phyloP scores from a whole-genome alignment of 495 filamentous ascomycete genomes.

The Neurospora sp. region DNA sequence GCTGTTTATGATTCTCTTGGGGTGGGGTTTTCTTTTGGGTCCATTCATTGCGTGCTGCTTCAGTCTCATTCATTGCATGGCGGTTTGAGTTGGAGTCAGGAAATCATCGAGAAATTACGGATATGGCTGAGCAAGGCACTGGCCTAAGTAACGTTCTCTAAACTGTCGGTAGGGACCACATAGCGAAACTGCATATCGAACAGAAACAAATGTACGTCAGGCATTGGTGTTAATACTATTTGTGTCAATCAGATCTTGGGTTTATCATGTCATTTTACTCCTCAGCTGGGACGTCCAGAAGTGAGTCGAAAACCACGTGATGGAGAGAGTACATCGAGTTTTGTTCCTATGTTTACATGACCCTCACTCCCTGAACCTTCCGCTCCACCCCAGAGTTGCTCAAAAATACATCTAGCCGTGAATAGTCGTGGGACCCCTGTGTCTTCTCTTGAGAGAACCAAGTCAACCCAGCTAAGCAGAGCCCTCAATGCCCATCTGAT shows the following conservation, averaged over 20 bases:
- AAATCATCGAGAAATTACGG: background rate
- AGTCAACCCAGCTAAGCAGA: background rate
- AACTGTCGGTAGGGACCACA: background rate
- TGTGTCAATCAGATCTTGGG: background rate
- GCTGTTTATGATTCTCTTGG: background rate
- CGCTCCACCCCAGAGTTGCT: background rate
- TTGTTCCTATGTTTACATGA: background rate
- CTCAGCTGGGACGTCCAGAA: background rate
- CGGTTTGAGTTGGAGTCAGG: background rate
- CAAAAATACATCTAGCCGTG: background rate
- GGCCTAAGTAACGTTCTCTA: background rate
- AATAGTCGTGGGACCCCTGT: background rate
- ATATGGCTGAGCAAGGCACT: background rate
- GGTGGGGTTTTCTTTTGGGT: background rate
- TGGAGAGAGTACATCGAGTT: background rate
- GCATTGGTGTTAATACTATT: background rate
- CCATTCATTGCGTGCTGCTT: background rate
- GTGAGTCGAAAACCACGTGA: background rate
- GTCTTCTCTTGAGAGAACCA: background rate
- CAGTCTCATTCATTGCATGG: background rate
- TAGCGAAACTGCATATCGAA: background rate
- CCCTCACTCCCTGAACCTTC: background rate
- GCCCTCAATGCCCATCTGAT: constrained; percentile 28
- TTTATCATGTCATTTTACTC: background rate
- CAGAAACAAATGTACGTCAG: background rate